phyloP scores from a whole-genome alignment of 805 yeast genomes.

The Crinitomyces ghanaensis region DNA sequence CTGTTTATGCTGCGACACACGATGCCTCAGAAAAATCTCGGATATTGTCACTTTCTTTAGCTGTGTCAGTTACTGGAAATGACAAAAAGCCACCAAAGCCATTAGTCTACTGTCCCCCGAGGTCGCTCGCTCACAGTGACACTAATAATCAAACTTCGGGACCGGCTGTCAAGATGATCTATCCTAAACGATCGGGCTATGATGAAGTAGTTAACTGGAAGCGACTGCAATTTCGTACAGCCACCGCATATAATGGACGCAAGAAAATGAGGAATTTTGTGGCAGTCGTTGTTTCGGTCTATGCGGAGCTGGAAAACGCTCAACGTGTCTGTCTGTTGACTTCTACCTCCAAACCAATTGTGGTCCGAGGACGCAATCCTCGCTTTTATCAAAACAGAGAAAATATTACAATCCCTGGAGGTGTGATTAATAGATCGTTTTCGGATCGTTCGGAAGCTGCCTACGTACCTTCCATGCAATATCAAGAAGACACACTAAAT shows the following conservation, averaged over 20 bases:
- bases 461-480: no score
- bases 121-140: conserved; percentile 7
- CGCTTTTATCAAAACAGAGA: conserved; percentile 45
- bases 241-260: conserved; percentile 25
- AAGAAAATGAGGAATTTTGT: conserved; percentile 18
- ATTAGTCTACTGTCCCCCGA: conserved; percentile 18
- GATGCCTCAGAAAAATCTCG: conserved; percentile 14
- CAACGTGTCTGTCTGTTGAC: conserved; percentile 13
- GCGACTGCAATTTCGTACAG: conserved; percentile 23
- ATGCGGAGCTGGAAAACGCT: conserved; percentile 20
- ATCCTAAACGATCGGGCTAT: conserved; percentile 18
- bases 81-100: conserved; percentile 15
- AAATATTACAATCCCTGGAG: conserved; percentile 32
- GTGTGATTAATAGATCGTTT: conserved; percentile 4
- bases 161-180: conserved; percentile 17
- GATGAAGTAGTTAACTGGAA: conserved; percentile 24
- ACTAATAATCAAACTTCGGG: conserved; percentile 10
- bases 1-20: conserved; percentile 18
- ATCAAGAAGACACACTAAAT: no score
- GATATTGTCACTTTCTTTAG: conserved; percentile 17
- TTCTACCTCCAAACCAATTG: conserved; percentile 34
- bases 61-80: conserved; percentile 15
- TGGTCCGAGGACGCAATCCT: conserved; percentile 52
- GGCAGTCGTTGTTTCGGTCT: conserved; percentile 14
- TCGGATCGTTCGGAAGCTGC: not conserved